These are phyloP conservation scores for Lepidium aucheri DNA, from an alignment of 345 rosid genomes.

Conservation along the genomic window DNA sequence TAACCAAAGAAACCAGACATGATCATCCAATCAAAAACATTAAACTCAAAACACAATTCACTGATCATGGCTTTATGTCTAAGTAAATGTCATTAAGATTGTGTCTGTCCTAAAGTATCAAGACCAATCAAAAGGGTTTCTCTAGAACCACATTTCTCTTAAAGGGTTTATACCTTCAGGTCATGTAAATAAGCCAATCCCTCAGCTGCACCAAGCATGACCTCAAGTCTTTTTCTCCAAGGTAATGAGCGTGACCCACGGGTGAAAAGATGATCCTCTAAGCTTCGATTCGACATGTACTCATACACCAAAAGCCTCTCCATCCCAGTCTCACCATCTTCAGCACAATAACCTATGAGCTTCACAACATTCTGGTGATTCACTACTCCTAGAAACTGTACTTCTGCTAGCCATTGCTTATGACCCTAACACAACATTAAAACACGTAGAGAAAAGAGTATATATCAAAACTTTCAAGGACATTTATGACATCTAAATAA, in stretches of 20 bases:
- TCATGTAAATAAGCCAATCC: constrained; percentile 85
- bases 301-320: constrained; percentile 77
- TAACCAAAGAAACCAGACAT: neutral
- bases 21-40: neutral
- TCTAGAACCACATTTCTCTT: neutral
- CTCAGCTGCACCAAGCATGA: constrained; percentile 72
- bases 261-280: constrained; percentile 83
- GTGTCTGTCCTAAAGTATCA: neutral
- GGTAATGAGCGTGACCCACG: constrained; percentile 43
- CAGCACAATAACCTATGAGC: constrained; percentile 76
- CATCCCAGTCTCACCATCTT: constrained; percentile 62
- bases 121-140: neutral
- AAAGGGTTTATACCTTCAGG: constrained; percentile 44
- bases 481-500: neutral
- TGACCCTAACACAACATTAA: constrained; percentile 51
- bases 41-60: neutral
- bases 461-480: neutral
- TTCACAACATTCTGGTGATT: constrained; percentile 82
- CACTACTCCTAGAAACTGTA: constrained; percentile 73
- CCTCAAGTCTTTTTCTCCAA: constrained; percentile 61
- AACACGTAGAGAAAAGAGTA: neutral
- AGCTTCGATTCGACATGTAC: constrained; percentile 68
- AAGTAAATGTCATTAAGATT: neutral
- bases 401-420: constrained; percentile 92
- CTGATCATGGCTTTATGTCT: neutral